Base-by-base conservation (phyloP, 345 rosid species). In the Boechera retrofracta region DNA sequence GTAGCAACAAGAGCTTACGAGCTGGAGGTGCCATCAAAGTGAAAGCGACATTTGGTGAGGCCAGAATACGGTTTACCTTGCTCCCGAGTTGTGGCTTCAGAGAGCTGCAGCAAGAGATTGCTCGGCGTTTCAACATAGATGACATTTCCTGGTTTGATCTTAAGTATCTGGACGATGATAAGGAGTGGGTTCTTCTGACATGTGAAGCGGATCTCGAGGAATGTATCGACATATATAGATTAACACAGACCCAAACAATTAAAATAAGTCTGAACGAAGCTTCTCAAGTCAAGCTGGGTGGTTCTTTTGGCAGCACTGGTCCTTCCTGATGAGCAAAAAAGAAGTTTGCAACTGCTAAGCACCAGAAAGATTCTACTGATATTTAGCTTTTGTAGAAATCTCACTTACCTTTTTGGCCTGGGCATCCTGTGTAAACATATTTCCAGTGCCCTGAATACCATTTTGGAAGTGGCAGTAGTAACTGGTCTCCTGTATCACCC, bases 171-270 rank as follows among this genome's bases (percentile, higher is more conserved):
- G 94, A 89, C 51, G 92, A 87, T 77, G 94, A 89, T 76, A 28
- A 24, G 12, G 94, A 89, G 66, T 89, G 90, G 92, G 90, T 89
- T 44, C 90, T 87, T 64, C 81, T 87, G 85, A 87, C 89, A 24
- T 88, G 95, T 54, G 89, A 90, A 69, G 87, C 84, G 0, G 95
- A 90, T 77, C 90, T 94, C 9, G 96, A 91, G 83, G 98, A 94
- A 78, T 94, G 98, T 59, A 83, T 83, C 41, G 94, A 94, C 55
- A 82, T 90, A 61, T 57, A 87, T 74, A 89, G 79, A 80, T 73
- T 80, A 70, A 82, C 80, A 21, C 84, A 63, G 61, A 79, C 76
- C 60, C 82, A 71, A 44, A 89, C 92, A 31, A 87, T 94, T 69
- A 85, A 82, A 64, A 85, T 91, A 72, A 80, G 91, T 10, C 49